phyloP scores from a whole-genome alignment of 1,284 basidiomycete species.

The Sporisorium exsertum region DNA sequence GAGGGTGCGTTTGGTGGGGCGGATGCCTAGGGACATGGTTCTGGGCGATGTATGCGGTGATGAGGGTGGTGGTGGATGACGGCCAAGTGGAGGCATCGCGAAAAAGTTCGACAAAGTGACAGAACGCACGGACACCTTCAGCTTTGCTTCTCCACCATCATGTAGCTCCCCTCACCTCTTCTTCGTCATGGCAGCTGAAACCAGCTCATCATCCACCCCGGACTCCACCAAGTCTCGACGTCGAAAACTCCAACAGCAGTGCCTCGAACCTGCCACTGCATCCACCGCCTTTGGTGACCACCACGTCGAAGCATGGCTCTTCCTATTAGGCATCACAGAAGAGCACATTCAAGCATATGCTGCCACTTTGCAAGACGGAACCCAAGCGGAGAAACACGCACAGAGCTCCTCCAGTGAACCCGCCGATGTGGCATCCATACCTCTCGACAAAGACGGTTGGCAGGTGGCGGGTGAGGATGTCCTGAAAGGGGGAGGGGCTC shows the following conservation, averaged over 20 bases:
- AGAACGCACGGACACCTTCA: neutral
- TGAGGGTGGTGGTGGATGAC: neutral
- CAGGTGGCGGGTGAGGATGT: slow-evolving; percentile 31
- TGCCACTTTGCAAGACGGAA: neutral
- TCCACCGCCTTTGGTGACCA: neutral
- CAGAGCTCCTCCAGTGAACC: neutral
- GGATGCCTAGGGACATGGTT: slow-evolving; percentile 23
- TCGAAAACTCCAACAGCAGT: slow-evolving; percentile 19
- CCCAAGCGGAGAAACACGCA: neutral
- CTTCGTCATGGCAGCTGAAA: neutral
- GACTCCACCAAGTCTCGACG: slow-evolving; percentile 3
- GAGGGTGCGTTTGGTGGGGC: slow-evolving; percentile 14
- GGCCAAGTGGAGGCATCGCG: neutral
- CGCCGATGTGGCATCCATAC: slow-evolving; percentile 6
- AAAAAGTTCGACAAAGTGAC: neutral
- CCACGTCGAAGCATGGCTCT: slow-evolving; percentile 21
- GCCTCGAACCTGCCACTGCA: slow-evolving; percentile 1
- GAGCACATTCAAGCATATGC: neutral
- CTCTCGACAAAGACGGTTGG: slow-evolving; percentile 49
- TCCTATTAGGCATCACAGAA: slow-evolving; percentile 16
- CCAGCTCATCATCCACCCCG: neutral
- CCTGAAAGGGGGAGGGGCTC: neutral
- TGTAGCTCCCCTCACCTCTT: neutral
- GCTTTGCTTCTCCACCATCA: neutral
- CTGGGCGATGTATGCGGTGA: neutral